Conservation (phyloP, 345 rosid genomes). For the Citrus reticulata region DNA sequence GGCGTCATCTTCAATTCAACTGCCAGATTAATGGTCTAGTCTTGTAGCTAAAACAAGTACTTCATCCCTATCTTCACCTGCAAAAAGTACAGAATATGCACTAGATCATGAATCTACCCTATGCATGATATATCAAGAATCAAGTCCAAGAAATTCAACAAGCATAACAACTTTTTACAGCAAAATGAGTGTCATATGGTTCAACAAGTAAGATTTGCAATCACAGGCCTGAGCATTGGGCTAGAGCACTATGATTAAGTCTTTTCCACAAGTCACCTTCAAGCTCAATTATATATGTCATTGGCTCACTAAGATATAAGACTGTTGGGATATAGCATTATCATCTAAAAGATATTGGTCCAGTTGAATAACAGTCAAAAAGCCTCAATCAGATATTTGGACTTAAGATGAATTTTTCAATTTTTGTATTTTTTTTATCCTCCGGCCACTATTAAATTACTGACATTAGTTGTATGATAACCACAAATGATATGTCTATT, state of each 20-base stretch:
- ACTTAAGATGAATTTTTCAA: background rate
- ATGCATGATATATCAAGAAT: background rate
- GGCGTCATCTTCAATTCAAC: constrained; percentile 52
- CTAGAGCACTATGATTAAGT: background rate
- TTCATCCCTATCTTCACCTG: constrained; percentile 38
- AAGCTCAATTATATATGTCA: background rate
- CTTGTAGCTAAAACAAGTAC: constrained; percentile 20
- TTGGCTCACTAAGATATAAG: background rate
- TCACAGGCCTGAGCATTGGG: background rate
- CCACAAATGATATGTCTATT: background rate
- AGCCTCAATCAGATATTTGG: background rate
- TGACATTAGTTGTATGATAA: background rate
- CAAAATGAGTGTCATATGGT: background rate
- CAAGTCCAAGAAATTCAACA: background rate
- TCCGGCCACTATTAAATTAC: background rate
- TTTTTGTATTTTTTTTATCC: background rate
- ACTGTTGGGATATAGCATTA: background rate
- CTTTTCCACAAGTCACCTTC: background rate
- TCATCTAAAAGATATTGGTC: background rate
- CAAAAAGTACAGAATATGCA: constrained; percentile 5
- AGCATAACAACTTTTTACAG: background rate
- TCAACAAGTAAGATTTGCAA: constrained; percentile 1
- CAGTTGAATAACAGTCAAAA: background rate
- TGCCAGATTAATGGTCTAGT: constrained; percentile 3
- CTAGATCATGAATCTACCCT: constrained; percentile 1